Base-by-base conservation (phyloP, 2,329 filamentous ascomycete genomes). In the Emmonsiellopsis sp. region DNA sequence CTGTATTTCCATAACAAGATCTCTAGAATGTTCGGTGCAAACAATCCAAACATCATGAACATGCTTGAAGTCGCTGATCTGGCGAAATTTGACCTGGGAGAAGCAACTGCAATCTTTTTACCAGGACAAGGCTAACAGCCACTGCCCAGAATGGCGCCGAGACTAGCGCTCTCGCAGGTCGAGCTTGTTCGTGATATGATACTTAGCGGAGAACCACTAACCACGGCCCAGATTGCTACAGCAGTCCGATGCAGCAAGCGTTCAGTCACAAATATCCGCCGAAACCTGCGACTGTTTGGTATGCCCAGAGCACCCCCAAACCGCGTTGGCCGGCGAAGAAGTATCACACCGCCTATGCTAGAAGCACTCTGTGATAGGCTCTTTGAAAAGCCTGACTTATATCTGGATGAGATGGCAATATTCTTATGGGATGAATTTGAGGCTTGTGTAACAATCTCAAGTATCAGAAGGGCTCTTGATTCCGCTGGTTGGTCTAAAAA, bases 401-500 rank as follows among this genome's bases (percentile, higher is more conserved):
- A 10, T 32, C 7, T 50, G 15, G 59, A 61, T 37, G 59, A 62
- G 45, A 60, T 64, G 55, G 56, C 50, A 20, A 50, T 58, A 20
- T 60, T 62, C 52, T 45, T 65, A 16, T 57, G 41, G 53, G 50
- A 60, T 44, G 55, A 61, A 38, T 65, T 63, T 46, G 58, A 58
- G 2, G 46, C 56, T 34, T 57, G 42, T 9, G 52, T 60, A 3
- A 50, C 54, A 7, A 45, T 37, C n/a, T 53, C 13, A 13, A 58
- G 54, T 40, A 63, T 67, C 51, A 61, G 61, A 35, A 57, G 61
- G 51, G 53, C 58, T 5, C 56, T 67, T 34, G 45, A 54, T n/a
- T 51, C 52, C 13, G 54, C 55, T 16, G 55, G 57, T 30, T 70
- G 63, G 64, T 61, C 59, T 1, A 65, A 63, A 57, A 73, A 72